Percentiles rank a stretch among this genome's conserved stretches.
phyloP scores from a whole-genome alignment of 192 early-diverging fungal species.

The Entrophospora sp. region DNA sequence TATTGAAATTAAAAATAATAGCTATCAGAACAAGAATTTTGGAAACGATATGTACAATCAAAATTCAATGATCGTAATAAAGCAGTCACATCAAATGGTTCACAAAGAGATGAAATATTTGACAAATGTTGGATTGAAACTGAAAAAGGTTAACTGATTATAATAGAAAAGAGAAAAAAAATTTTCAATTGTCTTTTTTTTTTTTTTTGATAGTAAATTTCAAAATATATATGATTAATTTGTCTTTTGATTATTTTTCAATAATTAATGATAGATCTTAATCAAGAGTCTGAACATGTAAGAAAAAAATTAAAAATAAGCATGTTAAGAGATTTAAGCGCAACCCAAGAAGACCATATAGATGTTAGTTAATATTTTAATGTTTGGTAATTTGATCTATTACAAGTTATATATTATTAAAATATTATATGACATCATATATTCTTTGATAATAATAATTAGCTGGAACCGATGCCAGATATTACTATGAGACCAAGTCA shows the following conservation, averaged over 20 bases:
- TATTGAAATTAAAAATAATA: too few relatives aligned
- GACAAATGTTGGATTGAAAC: conserved; percentile 69
- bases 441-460: conserved; percentile 24
- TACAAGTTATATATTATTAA: background rate
- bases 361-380: conserved; percentile 35
- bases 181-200: too few relatives aligned
- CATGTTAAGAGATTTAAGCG: conserved; percentile 69
- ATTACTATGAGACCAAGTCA: conserved; percentile 69
- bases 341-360: conserved; percentile 72
- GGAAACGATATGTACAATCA: conserved; percentile 77
- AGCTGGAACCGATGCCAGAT: conserved; percentile 70
- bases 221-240: too few relatives aligned
- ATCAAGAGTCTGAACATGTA: conserved; percentile 30
- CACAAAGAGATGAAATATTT: conserved; percentile 72
- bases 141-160: conserved; percentile 43
- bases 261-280: conserved; percentile 18
- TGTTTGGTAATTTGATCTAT: background rate
- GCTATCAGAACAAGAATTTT: conserved; percentile 71
- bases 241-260: too few relatives aligned
- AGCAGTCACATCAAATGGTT: conserved; percentile 32
- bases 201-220: too few relatives aligned
- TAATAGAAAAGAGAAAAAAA: too few relatives aligned
- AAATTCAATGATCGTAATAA: conserved; percentile 81
- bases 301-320: conserved; percentile 42
- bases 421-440: conserved; percentile 23